Percentiles rank a stretch among this genome's conserved stretches.
These are phyloP conservation scores for Pleodorina starrii DNA, from an alignment of 139 green algal species.

Conservation along the genomic window DNA sequence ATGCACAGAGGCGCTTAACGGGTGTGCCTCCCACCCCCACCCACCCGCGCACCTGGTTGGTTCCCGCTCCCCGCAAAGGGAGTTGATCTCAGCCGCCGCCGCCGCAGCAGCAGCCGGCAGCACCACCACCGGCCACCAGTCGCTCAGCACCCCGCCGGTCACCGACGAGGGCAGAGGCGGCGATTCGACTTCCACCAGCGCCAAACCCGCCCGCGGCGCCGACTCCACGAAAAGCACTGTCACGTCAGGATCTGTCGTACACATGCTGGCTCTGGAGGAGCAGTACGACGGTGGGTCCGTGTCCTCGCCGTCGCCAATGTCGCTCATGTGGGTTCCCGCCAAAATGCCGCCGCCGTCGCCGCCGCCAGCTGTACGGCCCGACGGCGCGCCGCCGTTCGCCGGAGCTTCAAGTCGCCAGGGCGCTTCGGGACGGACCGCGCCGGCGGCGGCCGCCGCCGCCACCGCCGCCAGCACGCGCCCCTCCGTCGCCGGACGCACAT, in stretches of 20 bases:
- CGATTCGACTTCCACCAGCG: constrained; percentile 29
- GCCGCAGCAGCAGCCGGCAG: background rate
- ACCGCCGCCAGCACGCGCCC: too few relatives aligned
- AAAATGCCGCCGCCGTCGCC: background rate
- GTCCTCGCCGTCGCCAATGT: constrained; percentile 5
- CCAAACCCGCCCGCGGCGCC: background rate
- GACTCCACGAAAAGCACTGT: constrained; percentile 27
- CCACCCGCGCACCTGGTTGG: background rate
- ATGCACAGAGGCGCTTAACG: too few relatives aligned
- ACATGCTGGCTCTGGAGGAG: background rate
- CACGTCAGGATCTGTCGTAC: background rate
- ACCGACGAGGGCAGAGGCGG: background rate
- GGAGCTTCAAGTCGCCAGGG: too few relatives aligned
- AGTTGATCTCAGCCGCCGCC: constrained; percentile 40
- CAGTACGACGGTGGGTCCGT: background rate
- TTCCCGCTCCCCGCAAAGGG: background rate
- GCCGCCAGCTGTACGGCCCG: too few relatives aligned
- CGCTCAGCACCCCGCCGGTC: background rate
- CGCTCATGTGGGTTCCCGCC: background rate
- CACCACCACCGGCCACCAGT: constrained; percentile 48
- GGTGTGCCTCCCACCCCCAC: too few relatives aligned
- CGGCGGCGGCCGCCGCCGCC: too few relatives aligned
- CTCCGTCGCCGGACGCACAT: too few relatives aligned
- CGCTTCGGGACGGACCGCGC: too few relatives aligned
- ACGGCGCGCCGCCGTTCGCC: background rate